A percentile compares a stretch with the other conserved stretches of the same genome.
These are phyloP conservation scores for Fibroporia radiculosa DNA, from an alignment of 768 basidiomycete species.

Conservation along the genomic window DNA sequence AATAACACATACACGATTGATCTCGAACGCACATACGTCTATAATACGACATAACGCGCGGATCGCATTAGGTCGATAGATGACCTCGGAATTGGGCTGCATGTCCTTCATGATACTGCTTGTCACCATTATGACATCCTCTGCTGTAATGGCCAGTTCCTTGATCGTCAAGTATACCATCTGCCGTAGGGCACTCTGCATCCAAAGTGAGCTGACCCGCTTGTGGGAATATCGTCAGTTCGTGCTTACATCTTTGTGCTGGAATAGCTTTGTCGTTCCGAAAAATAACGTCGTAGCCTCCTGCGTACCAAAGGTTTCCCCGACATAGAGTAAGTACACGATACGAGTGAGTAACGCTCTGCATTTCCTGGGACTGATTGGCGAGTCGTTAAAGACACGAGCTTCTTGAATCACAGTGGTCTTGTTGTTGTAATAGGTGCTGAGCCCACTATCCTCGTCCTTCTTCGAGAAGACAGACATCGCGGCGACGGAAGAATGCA, in stretches of 20 bases:
- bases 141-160: conserved; percentile 89
- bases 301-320: conserved; percentile 90
- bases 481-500: conserved; percentile 15
- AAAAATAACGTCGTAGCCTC: conserved; percentile 98
- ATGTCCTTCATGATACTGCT: conserved; percentile 99
- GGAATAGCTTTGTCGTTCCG: conserved; percentile 97
- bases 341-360: conserved; percentile 93
- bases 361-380: conserved; percentile 96
- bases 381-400: conserved; percentile 98
- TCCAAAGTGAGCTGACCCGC: neutral
- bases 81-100: conserved; percentile 98
- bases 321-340: conserved; percentile 92
- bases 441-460: conserved; percentile 92
- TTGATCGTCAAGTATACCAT: conserved; percentile 99
- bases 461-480: conserved; percentile 88
- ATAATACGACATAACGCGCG: conserved; percentile 94
- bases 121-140: conserved; percentile 99
- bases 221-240: neutral
- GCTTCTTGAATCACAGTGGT: conserved; percentile 98
- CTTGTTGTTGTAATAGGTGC: conserved; percentile 93
- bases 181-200: conserved; percentile 87
- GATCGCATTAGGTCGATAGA: conserved; percentile 97
- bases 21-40: conserved; percentile 63
- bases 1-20: neutral
- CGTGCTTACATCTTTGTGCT: conserved; percentile 92